Percentiles rank a stretch among this genome's conserved stretches.
Evolutionary conservation across 805 yeast genomes (phyloP).

Genomic region (Naumovozyma dairenensis): DNA sequence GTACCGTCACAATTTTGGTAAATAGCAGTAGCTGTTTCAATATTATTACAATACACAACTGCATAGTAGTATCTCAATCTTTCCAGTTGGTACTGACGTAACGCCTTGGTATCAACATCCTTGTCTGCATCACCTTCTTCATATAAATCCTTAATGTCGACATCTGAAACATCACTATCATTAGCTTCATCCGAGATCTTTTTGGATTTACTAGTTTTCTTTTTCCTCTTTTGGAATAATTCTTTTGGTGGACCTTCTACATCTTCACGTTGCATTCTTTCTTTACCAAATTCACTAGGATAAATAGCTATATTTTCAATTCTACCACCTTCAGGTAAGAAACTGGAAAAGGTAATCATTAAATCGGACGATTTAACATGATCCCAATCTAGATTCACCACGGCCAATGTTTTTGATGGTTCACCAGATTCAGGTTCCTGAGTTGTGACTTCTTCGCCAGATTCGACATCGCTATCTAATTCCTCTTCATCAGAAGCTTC

Average conservation of each 20-base stretch:
- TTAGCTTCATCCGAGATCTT: constrained; percentile 28
- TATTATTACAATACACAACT: constrained; percentile 70
- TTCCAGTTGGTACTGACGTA: constrained; percentile 87
- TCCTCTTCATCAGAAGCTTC: constrained; percentile 35
- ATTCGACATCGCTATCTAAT: constrained; percentile 39
- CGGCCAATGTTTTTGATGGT: constrained; percentile 74
- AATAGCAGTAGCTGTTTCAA: constrained; percentile 60
- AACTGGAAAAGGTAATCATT: constrained; percentile 79
- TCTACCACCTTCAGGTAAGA: constrained; percentile 66
- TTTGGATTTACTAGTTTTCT: constrained; percentile 27
- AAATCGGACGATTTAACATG: constrained; percentile 79
- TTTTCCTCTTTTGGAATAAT: constrained; percentile 46
- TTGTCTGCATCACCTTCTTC: constrained; percentile 74
- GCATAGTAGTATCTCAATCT: constrained; percentile 91
- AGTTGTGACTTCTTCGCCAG: constrained; percentile 47
- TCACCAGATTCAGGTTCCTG: constrained; percentile 76
- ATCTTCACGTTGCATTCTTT: constrained; percentile 83
- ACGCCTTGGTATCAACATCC: constrained; percentile 74
- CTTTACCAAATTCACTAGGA: constrained; percentile 90
- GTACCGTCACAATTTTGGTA: constrained; percentile 89
- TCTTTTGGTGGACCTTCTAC: constrained; percentile 88
- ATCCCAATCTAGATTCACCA: constrained; percentile 96
- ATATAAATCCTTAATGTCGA: constrained; percentile 60
- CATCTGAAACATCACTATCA: constrained; percentile 42
- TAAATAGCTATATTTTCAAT: constrained; percentile 61